These are phyloP conservation scores for Cucurbita maxima DNA, from an alignment of 306 rosid species.

Conservation along the genomic window DNA sequence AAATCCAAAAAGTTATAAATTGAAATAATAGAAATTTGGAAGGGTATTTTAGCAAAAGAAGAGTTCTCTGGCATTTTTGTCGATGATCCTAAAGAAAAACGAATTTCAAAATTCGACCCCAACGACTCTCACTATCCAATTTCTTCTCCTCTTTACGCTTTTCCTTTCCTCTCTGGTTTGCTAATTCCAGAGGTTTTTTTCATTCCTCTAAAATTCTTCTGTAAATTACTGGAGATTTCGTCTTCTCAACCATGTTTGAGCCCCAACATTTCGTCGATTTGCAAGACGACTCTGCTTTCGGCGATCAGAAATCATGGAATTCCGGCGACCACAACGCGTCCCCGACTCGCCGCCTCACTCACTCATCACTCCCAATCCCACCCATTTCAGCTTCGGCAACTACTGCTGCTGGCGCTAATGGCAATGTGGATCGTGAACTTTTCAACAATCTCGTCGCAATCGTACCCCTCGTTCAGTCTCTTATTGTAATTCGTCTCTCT, in stretches of 20 bases:
- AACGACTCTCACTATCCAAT: slow-evolving; percentile 11
- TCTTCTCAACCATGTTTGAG: slow-evolving; percentile 32
- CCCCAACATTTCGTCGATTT: slow-evolving; percentile 48
- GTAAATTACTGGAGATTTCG: neutral
- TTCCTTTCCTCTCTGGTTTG: neutral
- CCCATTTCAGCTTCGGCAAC: neutral
- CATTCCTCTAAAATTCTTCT: neutral
- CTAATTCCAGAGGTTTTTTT: neutral
- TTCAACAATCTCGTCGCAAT: slow-evolving; percentile 79
- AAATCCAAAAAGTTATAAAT: too few relatives aligned
- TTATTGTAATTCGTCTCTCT: slow-evolving; percentile 35
- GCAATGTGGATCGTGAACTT: slow-evolving; percentile 67
- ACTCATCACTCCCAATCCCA: slow-evolving; percentile 21
- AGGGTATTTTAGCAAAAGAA: neutral
- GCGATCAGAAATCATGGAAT: slow-evolving; percentile 68
- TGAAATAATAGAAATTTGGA: neutral
- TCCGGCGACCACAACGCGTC: slow-evolving; percentile 39
- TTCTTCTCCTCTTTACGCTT: neutral
- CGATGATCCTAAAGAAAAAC: neutral
- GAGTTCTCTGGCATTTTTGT: neutral
- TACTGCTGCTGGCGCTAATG: slow-evolving; percentile 16
- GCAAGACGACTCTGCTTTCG: slow-evolving; percentile 37
- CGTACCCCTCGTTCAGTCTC: slow-evolving; percentile 83
- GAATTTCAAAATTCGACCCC: slow-evolving; percentile 21
- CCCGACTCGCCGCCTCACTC: slow-evolving; percentile 27